phyloP scores from a whole-genome alignment of 768 basidiomycete species.

The Trametes maxima region DNA sequence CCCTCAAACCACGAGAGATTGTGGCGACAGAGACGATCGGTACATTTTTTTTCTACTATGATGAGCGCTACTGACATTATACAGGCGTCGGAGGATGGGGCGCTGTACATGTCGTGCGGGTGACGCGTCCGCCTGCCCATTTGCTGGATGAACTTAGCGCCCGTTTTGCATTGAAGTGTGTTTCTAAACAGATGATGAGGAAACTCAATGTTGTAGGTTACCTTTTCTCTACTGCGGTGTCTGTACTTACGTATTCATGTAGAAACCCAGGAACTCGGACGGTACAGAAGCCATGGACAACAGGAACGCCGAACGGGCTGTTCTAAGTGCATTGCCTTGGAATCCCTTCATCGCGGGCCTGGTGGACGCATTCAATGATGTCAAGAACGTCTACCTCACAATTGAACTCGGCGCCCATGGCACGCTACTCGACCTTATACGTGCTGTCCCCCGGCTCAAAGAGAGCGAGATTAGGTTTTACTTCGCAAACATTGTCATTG shows the following conservation, averaged over 20 bases:
- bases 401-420: conserved; percentile 53
- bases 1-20: neutral
- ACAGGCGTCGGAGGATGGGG: conserved; percentile 46
- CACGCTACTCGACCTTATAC: conserved; percentile 42
- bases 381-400: conserved; percentile 49
- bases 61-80: neutral
- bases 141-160: conserved; percentile 38
- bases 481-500: conserved; percentile 55
- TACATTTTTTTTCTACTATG: neutral
- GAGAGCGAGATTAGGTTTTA: conserved; percentile 48
- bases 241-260: neutral
- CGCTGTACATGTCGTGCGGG: conserved; percentile 48
- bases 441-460: conserved; percentile 34
- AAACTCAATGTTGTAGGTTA: conserved; percentile 24
- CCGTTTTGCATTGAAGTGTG: conserved; percentile 50
- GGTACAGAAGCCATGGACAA: neutral
- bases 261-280: conserved; percentile 13
- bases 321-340: conserved; percentile 50
- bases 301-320: conserved; percentile 43
- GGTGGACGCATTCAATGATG: conserved; percentile 48
- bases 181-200: conserved; percentile 40
- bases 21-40: neutral
- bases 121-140: conserved; percentile 29
- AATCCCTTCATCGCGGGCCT: conserved; percentile 54
- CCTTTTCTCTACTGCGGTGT: conserved; percentile 27